Evolutionary conservation across 2,329 filamentous ascomycete genomes (phyloP), one percentile per base, ranked within the genome.

Genomic region (Sclerotinia spermophila): DNA sequence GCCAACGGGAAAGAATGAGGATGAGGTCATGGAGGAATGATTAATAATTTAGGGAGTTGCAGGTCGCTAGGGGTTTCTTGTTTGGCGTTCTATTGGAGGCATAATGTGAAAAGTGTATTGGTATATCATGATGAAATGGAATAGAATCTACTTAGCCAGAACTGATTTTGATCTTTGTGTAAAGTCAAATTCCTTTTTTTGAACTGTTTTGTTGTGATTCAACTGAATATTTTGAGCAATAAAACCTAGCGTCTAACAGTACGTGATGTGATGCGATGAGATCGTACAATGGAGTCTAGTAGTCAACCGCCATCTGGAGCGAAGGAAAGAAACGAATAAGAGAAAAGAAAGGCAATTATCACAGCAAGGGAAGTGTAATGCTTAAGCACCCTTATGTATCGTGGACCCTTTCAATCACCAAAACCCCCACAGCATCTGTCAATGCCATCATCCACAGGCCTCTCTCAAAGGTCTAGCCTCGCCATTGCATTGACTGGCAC

Each of bases 1-100:
- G n/a, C 77, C 78, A 24, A 76, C 74, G 13, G 74, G 48, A 66
- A 75, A 56, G 60, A 65, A 17, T 19, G 68, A 66, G 60, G 68
- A 70, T 45, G 68, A 70, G 27, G 68, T 45, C n/a, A 66, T 58
- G 68, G 68, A 70, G 59, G 68, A 45, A 8, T 70, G 68, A 69
- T 27, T 33, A 45, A 56, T 70, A 65, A 56, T 70, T 27, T 35
- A 42, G 19, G 68, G 68, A 70, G 68, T 70, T 70, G n/a, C 17
- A 45, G 60, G 30, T 66, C 30, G 51, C 60, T 58, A 40, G 35
- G 30, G 45, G 33, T 66, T 55, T 35, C 13, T 69, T 42, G 30
- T 38, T 33, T 38, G 60, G 68, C 56, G 48, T 66, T 66, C 38
- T 66, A 66, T 48, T 45, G 38, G 35, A 44, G 40, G 51, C 61